Base-by-base conservation (phyloP, 768 basidiomycete species). In the Auricularia sp. region DNA sequence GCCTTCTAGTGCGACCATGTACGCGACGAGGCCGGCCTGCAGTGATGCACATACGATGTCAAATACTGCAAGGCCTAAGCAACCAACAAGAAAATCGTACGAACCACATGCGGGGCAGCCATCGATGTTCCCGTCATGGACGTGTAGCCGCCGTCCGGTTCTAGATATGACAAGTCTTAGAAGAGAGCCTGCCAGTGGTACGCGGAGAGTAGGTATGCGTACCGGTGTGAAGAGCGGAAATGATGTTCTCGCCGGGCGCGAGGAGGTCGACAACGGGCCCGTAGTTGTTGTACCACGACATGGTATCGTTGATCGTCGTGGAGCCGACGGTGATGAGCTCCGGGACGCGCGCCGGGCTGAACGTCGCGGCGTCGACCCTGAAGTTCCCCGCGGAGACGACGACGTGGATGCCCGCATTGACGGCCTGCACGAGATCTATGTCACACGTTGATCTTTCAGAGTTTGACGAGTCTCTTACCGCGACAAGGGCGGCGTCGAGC, bases 41-140 rank as follows among this genome's bases (percentile, higher is more conserved):
- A 42, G 7, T 42, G 39, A 42, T 1, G 12, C 39, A 42, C 12
- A 42, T 14, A 42, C 39, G 39, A 42, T 14, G 12, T 7, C 12
- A 29, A 29, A 3, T 29, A 29, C 29, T 3, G 29, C 29, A 29
- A 29, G 29, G 29, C 29, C 29, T 29, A 29, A 29, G 29, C 29
- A 29, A 29, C 29, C 29, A 29, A 29, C 29, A 29, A 29, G 29
- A 29, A 29, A 29, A 3, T 29, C 29, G 29, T 29, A 29, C 29
- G 29, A 29, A 42, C 39, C 33, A 80, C 69, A 77, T 96, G 94
- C 58, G 95, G 95, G 6, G 91, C 91, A 16, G 95, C 94, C 93
- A 97, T 97, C 14, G 90, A 93, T 7, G 93, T 94, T 47, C 93
- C 93, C 0, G 91, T 93, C 68, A 97, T 64, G 61, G 33, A 83